phyloP scores from a whole-genome alignment of 164 flowering plant genomes.

The Piper betle region DNA sequence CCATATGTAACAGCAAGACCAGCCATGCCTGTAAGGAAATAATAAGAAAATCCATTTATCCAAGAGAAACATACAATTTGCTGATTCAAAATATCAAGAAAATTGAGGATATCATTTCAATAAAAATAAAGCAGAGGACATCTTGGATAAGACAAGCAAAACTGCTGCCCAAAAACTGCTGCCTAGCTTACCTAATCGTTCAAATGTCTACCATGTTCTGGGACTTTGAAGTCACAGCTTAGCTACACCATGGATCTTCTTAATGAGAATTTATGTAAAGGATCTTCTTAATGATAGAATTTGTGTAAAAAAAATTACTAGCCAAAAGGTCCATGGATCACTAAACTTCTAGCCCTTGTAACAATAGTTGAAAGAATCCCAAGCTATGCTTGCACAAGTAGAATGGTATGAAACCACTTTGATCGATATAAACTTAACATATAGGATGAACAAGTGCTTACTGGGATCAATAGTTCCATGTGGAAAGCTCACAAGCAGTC shows the following conservation, averaged over 20 bases:
- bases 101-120: no score
- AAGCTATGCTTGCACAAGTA: neutral
- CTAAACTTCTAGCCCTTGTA: no score
- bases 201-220: no score
- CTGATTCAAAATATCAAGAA: neutral
- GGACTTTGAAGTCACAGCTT: neutral
- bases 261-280: neutral
- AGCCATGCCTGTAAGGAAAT: conserved; percentile 62
- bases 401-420: neutral
- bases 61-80: neutral
- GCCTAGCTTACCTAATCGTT: no score
- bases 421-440: neutral
- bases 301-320: neutral
- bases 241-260: neutral
- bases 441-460: conserved; percentile 21
- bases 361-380: neutral
- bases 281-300: neutral
- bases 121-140: neutral
- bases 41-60: conserved; percentile 3
- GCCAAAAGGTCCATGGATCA: neutral
- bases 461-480: conserved; percentile 95
- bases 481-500: conserved; percentile 89
- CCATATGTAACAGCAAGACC: conserved; percentile 98
- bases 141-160: neutral
- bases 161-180: neutral